phyloP scores from a whole-genome alignment of 2,329 filamentous ascomycete species.

The Elsinoe perseae region DNA sequence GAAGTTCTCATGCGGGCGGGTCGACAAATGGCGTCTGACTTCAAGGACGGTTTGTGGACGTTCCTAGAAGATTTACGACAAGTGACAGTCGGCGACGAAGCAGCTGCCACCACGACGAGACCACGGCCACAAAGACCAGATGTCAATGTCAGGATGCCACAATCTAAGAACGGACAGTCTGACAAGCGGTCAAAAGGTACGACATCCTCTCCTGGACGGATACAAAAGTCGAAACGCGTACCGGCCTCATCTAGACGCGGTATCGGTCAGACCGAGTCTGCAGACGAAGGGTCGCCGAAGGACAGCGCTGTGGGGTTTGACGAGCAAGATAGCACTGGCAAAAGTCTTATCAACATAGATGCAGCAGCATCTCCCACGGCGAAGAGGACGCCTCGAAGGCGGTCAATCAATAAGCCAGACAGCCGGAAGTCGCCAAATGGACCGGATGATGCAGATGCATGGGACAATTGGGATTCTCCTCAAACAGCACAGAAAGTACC shows the following conservation, averaged over 20 bases:
- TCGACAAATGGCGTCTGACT: constrained; percentile 80
- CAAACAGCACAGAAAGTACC: constrained; percentile 19
- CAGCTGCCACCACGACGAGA: constrained; percentile 25
- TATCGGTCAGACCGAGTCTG: constrained; percentile 21
- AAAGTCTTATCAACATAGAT: constrained; percentile 32
- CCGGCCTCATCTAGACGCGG: constrained; percentile 6
- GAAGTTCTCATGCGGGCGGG: constrained; percentile 48
- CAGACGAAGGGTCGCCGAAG: constrained; percentile 38
- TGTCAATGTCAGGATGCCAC: constrained; percentile 7
- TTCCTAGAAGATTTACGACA: constrained; percentile 94
- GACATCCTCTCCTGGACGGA: constrained; percentile 14
- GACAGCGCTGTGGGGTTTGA: constrained; percentile 27
- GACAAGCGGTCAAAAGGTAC: constrained; percentile 4
- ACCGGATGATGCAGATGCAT: constrained; percentile 24
- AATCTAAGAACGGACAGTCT: neutral
- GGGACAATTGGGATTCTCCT: constrained; percentile 51
- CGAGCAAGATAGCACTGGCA: neutral
- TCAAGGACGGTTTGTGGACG: constrained; percentile 82
- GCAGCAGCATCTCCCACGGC: constrained; percentile 2
- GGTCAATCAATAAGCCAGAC: constrained; percentile 20
- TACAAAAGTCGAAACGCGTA: constrained; percentile 2
- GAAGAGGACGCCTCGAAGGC: constrained; percentile 16
- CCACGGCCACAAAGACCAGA: constrained; percentile 15
- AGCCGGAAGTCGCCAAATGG: constrained; percentile 33
- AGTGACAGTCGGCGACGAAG: constrained; percentile 92